phyloP scores from a whole-genome alignment of 306 rosid species.

The Fagus sylvatica region DNA sequence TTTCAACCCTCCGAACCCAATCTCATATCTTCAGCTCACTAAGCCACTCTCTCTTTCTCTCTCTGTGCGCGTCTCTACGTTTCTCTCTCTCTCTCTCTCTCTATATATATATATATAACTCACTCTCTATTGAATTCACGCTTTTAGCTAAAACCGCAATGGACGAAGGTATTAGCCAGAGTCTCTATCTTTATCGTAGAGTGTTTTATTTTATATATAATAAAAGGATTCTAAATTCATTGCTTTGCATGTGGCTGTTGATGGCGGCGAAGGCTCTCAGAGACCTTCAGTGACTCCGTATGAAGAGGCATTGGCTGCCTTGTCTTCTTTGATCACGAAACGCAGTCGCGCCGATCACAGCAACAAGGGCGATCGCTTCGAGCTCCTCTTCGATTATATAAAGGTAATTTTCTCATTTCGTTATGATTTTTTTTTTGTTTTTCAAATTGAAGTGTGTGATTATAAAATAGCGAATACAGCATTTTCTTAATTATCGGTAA shows the following conservation, averaged over 20 bases:
- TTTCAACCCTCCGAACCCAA: no score
- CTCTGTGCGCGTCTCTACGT: no score
- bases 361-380: constrained; percentile 72
- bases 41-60: no score
- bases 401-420: constrained; percentile 46
- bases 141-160: no score
- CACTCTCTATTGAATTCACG: no score
- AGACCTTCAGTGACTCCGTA: constrained; percentile 46
- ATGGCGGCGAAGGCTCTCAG: constrained; percentile 37
- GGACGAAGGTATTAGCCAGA: not conserved
- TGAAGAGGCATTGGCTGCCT: constrained; percentile 76
- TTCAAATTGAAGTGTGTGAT: constrained; percentile 11
- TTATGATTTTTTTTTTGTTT: constrained; percentile 7
- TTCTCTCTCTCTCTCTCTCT: no score
- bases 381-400: constrained; percentile 58
- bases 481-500: constrained; percentile 1
- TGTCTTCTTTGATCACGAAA: constrained; percentile 78
- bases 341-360: constrained; percentile 80
- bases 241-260: not conserved
- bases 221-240: not conserved
- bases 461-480: constrained; percentile 7
- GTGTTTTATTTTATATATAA: not conserved
- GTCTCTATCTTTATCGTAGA: not conserved
- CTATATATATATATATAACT: no score
- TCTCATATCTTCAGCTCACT: no score